These are phyloP conservation scores for Aspergillus indologenus DNA, from an alignment of 495 filamentous ascomycete species.

Conservation along the genomic window DNA sequence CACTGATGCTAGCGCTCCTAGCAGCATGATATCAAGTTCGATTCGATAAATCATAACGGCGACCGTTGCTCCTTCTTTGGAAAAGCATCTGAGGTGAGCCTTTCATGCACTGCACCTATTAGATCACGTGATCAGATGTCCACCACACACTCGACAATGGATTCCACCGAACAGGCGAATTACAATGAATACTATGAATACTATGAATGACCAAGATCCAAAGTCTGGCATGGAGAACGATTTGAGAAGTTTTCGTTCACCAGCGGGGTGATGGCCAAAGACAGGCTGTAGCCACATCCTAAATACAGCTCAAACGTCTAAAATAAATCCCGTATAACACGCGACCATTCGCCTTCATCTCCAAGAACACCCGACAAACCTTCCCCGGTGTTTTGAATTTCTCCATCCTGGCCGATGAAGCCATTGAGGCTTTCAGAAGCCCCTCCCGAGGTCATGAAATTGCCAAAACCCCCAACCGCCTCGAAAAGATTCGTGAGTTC, in stretches of 20 bases:
- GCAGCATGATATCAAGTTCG: neutral
- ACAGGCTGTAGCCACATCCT: constrained; percentile 3
- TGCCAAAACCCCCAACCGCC: constrained; percentile 58
- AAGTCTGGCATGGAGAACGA: too few species aligned
- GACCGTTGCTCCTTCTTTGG: constrained; percentile 2
- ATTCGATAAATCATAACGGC: neutral
- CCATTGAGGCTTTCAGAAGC: constrained; percentile 41
- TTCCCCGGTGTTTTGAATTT: constrained; percentile 44
- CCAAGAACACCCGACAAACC: constrained; percentile 52
- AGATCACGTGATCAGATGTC: neutral
- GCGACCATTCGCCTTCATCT: constrained; percentile 61
- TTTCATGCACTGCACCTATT: neutral
- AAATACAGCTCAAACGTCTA: constrained; percentile 26
- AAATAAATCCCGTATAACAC: constrained; percentile 64
- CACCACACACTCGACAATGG: too few species aligned
- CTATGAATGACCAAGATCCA: too few species aligned
- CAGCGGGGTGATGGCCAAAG: too few species aligned
- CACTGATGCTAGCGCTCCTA: neutral
- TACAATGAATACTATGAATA: too few species aligned
- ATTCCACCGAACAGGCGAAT: too few species aligned
- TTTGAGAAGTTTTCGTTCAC: too few species aligned
- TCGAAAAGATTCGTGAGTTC: constrained; percentile 69
- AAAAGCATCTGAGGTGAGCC: constrained; percentile 4
- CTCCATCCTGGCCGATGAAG: constrained; percentile 42
- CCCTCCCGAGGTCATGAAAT: constrained; percentile 37